Evolutionary conservation across 331 rosid genomes (phyloP).

Genomic region (Phaseolus coccineus): DNA sequence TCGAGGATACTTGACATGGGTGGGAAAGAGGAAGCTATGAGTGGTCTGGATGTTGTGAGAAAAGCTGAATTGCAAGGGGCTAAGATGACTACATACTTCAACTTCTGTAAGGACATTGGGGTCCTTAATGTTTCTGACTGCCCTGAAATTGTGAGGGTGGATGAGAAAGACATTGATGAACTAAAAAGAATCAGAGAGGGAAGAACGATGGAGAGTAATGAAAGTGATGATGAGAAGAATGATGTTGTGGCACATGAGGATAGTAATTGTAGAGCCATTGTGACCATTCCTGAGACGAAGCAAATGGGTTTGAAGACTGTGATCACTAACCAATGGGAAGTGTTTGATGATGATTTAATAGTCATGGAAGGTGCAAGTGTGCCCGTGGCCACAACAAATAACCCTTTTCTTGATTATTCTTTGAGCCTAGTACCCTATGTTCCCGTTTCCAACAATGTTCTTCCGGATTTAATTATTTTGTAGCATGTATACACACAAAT

Average conservation of each 20-base stretch:
- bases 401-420: slow-evolving; percentile 47
- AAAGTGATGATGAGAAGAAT: too few relatives aligned
- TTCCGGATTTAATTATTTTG: slow-evolving; percentile 58
- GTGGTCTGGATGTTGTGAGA: slow-evolving; percentile 51
- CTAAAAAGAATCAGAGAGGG: slow-evolving; percentile 53
- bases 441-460: slow-evolving; percentile 38
- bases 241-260: background rate
- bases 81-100: slow-evolving; percentile 51
- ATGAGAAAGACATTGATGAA: slow-evolving; percentile 57
- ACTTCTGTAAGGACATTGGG: slow-evolving; percentile 59
- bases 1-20: slow-evolving; percentile 50
- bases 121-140: slow-evolving; percentile 49
- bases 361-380: background rate
- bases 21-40: slow-evolving; percentile 56
- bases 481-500: background rate
- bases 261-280: background rate
- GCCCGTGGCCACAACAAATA: background rate
- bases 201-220: background rate
- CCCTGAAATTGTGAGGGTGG: slow-evolving; percentile 58
- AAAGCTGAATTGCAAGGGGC: slow-evolving; percentile 63
- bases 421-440: slow-evolving; percentile 41
- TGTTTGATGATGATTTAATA: slow-evolving; percentile 61
- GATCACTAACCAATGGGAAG: slow-evolving; percentile 80
- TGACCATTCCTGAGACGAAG: background rate
- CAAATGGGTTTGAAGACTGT: slow-evolving; percentile 53